Evolutionary conservation across 2,329 filamentous ascomycete species (phyloP), one percentile per base, ranked within the genome.

Genomic region (Penicillium crustosum): DNA sequence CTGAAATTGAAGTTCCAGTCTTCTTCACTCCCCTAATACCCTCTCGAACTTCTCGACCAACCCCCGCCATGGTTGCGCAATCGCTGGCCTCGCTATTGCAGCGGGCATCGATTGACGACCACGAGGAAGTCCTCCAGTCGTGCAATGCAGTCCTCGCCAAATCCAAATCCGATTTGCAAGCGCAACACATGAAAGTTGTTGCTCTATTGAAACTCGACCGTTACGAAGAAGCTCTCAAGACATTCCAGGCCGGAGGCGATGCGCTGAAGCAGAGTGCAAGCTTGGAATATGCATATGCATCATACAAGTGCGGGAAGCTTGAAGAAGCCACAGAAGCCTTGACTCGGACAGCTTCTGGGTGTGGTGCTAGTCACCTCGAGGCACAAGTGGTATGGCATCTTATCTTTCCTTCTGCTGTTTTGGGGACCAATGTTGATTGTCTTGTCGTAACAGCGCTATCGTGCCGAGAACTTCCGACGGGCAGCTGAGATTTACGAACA

Each of bases 151-250:
- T 78, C 0, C 77, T 88, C 47, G 81, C 83, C 69, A 82, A 82
- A 58, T 82, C 81, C n/a, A 85, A 83, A 65, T 74, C 75, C 51
- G 82, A 88, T 64, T 42, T 79, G 27, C 77, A 83, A 41, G 82
- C 83, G 8, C 84, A 85, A 60, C 83, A 86, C 70, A 80, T 81
- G 54, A 85, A 85, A 68, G 77, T 80, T 1, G 79, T 88, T 41
- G 85, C 86, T 7, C 71, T 88, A 43, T 69, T 88, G 49, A 86
- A 87, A 66, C 77, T 87, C 39, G 86, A 88, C 65, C 83, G 85
- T 47, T 88, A 83, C 64, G 82, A 85, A 9, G 85, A 88, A 68
- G 82, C 83, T 17, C 56, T 86, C 47, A 78, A 79, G 29, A 78
- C 81, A 6, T 79, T 88, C 49, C 82, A 86, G 63, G 76, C 81